Evolutionary conservation across 1,284 basidiomycete species (phyloP), one percentile per base, ranked within the genome.

Genomic region (Rhizoctonia solani): DNA sequence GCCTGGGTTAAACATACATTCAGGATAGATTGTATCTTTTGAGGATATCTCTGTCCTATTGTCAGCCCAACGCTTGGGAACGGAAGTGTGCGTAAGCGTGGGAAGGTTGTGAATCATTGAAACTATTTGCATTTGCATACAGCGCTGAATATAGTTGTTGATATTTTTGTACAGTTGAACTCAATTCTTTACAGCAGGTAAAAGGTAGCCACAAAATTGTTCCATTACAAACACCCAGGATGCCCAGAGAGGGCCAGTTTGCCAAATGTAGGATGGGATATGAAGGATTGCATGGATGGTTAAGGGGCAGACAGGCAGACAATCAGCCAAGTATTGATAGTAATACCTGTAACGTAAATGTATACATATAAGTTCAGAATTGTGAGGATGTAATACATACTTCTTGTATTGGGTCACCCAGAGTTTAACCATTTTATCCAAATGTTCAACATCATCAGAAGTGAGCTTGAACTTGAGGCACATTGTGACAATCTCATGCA

Each of bases 341-440:
- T 82, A 82, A 0, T 78, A 61, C 21, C 80, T 82, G 30, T 25
- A 23, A 32, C 13, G 23, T 42, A 25, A 49, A 16, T 16, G 29
- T 25, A 9, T 49, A 25, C 14, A 52, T 23, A 34, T 11, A 34
- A 11, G 11, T 4, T 34, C 4, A 11, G 16, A 52, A 56, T 27
- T 23, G 5, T 30, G 21, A 29, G 59, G n/a, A 14, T n/a, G 8
- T 30, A 0, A 21, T 9, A 73, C 72, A 13, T 59, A 82, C 82
- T 68, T 53, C 73, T 83, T 79, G 68, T 80, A 84, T 9, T 77
- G 65, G 39, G 72, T 2, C 0, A 83, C 81, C 82, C 82, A 84
- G 1, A 69, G 14, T 0, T 72, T 67, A 56, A 83, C 78, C 0
- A 78, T 79, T 0, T 46, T n/a, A 1, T 75, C 54, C 0, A 84